Evolutionary conservation across 2,329 filamentous ascomycete species (phyloP).

Genomic region (Fusarium sp.): DNA sequence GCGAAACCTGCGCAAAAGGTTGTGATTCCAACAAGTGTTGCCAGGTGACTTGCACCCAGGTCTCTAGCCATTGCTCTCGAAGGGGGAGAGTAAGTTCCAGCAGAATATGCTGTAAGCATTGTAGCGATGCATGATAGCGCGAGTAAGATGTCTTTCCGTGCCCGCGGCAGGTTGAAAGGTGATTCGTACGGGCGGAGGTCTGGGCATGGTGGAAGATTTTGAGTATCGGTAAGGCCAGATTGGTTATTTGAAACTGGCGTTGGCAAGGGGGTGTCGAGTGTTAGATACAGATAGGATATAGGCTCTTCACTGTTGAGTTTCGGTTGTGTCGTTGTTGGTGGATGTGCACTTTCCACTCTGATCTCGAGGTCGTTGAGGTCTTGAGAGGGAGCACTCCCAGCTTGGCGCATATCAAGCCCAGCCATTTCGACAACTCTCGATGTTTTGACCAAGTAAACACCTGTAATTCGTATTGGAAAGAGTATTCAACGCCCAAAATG

Average conservation of each 20-base stretch:
- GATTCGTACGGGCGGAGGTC: conserved; percentile 77
- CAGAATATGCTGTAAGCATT: conserved; percentile 82
- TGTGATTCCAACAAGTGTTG: conserved; percentile 82
- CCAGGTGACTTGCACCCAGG: conserved; percentile 76
- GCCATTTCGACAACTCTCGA: conserved; percentile 28
- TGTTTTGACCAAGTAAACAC: neutral
- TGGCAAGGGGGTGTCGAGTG: conserved; percentile 59
- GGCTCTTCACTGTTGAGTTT: conserved; percentile 39
- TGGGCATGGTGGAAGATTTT: conserved; percentile 70
- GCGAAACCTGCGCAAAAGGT: conserved; percentile 87
- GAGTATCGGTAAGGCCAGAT: conserved; percentile 35
- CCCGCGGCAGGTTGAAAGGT: conserved; percentile 80
- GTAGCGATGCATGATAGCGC: conserved; percentile 84
- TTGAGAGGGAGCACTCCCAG: conserved; percentile 12
- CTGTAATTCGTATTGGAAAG: neutral
- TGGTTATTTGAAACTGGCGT: conserved; percentile 41
- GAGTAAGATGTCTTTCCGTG: conserved; percentile 79
- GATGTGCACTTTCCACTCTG: conserved; percentile 20
- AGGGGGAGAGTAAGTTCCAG: conserved; percentile 84
- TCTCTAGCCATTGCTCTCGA: conserved; percentile 74
- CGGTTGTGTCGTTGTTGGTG: conserved; percentile 20
- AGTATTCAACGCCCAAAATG: neutral
- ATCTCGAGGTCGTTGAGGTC: conserved; percentile 42
- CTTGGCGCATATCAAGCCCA: conserved; percentile 18
- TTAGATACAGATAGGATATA: conserved; percentile 60